These are phyloP conservation scores for Gamarada debralockiae DNA, from an alignment of 495 filamentous ascomycete genomes.

Conservation along the genomic window DNA sequence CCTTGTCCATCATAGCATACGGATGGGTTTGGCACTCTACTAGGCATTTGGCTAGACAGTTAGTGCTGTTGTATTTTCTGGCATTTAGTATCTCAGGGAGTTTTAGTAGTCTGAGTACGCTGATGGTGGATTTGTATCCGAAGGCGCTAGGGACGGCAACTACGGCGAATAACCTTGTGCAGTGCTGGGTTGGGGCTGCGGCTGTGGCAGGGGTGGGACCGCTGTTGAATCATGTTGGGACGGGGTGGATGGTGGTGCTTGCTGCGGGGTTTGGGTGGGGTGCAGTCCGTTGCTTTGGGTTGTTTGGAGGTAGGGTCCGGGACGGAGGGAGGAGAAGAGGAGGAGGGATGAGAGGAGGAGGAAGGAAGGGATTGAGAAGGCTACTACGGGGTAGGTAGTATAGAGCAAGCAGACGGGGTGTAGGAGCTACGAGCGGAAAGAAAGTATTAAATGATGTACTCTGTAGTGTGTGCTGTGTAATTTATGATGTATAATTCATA, in stretches of 20 bases:
- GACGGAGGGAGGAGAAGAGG: too few relatives aligned
- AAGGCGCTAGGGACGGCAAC: slow-evolving; percentile 51
- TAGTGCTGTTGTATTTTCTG: neutral
- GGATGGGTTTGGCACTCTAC: slow-evolving; percentile 49
- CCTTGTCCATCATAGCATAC: slow-evolving; percentile 40
- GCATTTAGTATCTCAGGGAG: neutral
- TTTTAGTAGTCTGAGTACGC: neutral
- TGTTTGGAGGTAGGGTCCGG: too few relatives aligned
- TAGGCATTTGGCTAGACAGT: neutral
- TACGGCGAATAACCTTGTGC: slow-evolving; percentile 57
- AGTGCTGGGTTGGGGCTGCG: slow-evolving; percentile 60
- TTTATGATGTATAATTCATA: too few relatives aligned
- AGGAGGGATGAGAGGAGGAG: neutral
- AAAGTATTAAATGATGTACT: too few relatives aligned
- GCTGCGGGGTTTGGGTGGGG: too few relatives aligned
- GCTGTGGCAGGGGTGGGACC: slow-evolving; percentile 57
- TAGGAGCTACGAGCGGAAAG: too few relatives aligned
- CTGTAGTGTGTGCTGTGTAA: too few relatives aligned
- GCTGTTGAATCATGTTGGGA: slow-evolving; percentile 53
- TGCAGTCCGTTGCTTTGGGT: too few relatives aligned
- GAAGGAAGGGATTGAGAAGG: neutral
- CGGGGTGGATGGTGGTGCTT: slow-evolving; percentile 65
- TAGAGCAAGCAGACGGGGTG: too few relatives aligned
- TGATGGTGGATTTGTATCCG: slow-evolving; percentile 29
- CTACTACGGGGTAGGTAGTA: too few relatives aligned